Evolutionary conservation across 176 grass and related monocot genomes (phyloP), one percentile per base, ranked within the genome.

Genomic region (Sorghum bicolor): DNA sequence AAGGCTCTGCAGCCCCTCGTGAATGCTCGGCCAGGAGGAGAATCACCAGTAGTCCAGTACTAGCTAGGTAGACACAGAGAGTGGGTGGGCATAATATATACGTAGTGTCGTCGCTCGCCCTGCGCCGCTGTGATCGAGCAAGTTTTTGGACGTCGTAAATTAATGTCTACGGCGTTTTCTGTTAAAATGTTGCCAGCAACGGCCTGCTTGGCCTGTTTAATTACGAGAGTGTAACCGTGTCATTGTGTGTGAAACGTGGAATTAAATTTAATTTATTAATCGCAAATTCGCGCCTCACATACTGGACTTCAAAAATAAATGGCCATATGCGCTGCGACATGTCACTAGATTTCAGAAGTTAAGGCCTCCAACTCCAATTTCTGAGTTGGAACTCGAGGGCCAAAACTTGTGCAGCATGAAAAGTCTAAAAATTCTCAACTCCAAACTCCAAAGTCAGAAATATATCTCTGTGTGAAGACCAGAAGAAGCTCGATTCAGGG

Each of bases 1-100:
- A 97, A 97, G 86, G 92, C 92, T 25, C 86, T 97, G 8, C 91
- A 91, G 85, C 92, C 94, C 32, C 94, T 94, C 68, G 60, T 90
- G n/a, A 74, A n/a, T 26, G 84, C 84, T 20, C 83, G 88, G 6
- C 58, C 58, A 81, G 79, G 34, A 72, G 82, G 57, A 58, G 83
- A 86, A 83, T 68, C 83, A 83, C 20, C 72, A 86, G 65, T 50
- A n/a, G n/a, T n/a, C 13, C 70, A 90, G 72, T 86, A n/a, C n/a
- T n/a, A 86, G 79, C 2, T 64, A 65, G 17, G 41, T 17, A 69
- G 26, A 20, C 8, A 22, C 16, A 50, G 4, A 48, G 45, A 61
- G 1, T n/a, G n/a, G 31, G 8, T 4, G 45, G 17, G 14, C 37
- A 38, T 38, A 38, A 38, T 38, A n/a, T n/a, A n/a, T n/a, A n/a